phyloP scores from a whole-genome alignment of 2,329 filamentous ascomycete genomes.

The Fusarium paranaense region DNA sequence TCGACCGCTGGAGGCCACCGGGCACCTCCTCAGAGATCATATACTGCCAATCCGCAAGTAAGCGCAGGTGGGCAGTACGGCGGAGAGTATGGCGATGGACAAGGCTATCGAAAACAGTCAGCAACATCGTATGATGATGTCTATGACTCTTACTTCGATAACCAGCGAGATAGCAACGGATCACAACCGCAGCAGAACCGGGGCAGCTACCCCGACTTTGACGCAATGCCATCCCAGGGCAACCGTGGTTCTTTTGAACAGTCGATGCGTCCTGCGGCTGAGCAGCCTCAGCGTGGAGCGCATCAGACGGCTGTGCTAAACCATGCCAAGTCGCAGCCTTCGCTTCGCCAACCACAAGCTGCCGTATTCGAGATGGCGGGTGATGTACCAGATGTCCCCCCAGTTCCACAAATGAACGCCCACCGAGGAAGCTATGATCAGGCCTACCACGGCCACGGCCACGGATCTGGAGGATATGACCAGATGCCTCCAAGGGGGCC shows the following conservation, averaged over 20 bases:
- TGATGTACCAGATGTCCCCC: constrained; percentile 69
- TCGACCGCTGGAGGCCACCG: constrained; percentile 66
- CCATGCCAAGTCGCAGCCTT: constrained; percentile 75
- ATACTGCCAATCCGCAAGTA: constrained; percentile 56
- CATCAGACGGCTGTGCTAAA: constrained; percentile 66
- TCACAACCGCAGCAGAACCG: constrained; percentile 35
- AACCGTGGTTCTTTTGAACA: constrained; percentile 61
- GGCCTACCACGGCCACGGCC: constrained; percentile 12
- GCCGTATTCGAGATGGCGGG: constrained; percentile 81
- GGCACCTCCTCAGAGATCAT: constrained; percentile 64
- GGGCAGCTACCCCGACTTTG: constrained; percentile 56
- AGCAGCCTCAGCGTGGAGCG: constrained; percentile 61
- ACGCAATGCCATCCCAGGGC: constrained; percentile 51
- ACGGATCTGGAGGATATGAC: constrained; percentile 40
- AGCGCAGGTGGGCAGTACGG: constrained; percentile 50
- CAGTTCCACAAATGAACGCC: constrained; percentile 50
- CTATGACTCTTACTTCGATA: constrained; percentile 67
- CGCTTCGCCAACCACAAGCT: constrained; percentile 71
- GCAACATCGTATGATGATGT: constrained; percentile 60
- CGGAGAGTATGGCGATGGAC: constrained; percentile 47
- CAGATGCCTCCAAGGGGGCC: constrained; percentile 46
- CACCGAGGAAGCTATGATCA: constrained; percentile 47
- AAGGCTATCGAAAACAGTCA: constrained; percentile 46
- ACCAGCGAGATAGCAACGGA: constrained; percentile 45
- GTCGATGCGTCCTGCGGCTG: constrained; percentile 54